phyloP scores from a whole-genome alignment of 495 filamentous ascomycete genomes.

The Bathelium albidoporum region DNA sequence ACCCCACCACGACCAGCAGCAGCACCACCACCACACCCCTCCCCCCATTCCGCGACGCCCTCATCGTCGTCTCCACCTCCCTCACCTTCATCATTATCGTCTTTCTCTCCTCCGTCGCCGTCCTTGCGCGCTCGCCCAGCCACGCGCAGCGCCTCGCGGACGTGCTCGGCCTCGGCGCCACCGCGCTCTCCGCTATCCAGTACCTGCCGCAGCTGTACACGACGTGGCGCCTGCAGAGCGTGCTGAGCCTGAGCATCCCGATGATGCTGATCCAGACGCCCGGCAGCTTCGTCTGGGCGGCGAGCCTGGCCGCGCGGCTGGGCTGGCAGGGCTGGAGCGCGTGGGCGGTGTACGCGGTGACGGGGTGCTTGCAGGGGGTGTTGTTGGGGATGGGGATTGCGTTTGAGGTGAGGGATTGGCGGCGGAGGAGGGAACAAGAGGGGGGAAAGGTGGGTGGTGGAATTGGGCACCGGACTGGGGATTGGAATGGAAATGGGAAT shows the following conservation, averaged over 20 bases:
- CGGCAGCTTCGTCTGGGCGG: constrained; percentile 78
- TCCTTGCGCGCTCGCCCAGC: constrained; percentile 45
- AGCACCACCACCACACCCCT: constrained; percentile 30
- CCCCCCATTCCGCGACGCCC: constrained; percentile 63
- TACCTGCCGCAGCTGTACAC: constrained; percentile 93
- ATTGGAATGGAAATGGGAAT: constrained; percentile 1
- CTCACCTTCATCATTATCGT: constrained; percentile 60
- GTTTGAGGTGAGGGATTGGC: constrained; percentile 49
- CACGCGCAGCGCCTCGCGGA: constrained; percentile 69
- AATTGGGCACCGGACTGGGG: no score
- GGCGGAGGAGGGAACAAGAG: constrained; percentile 12
- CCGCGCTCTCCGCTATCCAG: constrained; percentile 73
- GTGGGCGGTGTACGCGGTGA: constrained; percentile 81
- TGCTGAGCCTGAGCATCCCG: constrained; percentile 82
- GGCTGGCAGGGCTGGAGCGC: constrained; percentile 85
- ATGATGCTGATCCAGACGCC: constrained; percentile 99
- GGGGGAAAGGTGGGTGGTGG: constrained; percentile 2
- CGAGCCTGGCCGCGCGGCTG: constrained; percentile 68
- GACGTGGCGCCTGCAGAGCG: constrained; percentile 71
- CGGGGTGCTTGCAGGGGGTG: constrained; percentile 75
- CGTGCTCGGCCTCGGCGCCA: constrained; percentile 64
- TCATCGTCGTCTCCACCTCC: constrained; percentile 58
- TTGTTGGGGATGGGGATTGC: constrained; percentile 69
- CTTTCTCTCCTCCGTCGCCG: constrained; percentile 51
- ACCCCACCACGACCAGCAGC: constrained; percentile 24